Conservation (phyloP, 352 stramenopile genomes). For the Phytophthora pisi region DNA sequence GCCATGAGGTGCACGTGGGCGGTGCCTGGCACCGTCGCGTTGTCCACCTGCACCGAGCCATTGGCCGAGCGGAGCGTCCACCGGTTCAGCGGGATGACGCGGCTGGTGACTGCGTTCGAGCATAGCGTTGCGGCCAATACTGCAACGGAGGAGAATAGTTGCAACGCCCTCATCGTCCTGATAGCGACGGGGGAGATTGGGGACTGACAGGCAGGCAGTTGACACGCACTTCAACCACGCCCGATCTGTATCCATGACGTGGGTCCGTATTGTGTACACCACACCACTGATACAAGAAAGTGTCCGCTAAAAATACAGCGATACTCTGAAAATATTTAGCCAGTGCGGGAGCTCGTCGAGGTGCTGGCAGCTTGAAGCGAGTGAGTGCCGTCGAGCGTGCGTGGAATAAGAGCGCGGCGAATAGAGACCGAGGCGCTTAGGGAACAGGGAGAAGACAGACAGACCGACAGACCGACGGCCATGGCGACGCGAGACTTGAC, state of each 20-base stretch:
- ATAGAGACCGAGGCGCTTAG: not conserved
- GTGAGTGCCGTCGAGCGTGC: not conserved
- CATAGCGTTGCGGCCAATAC: slow-evolving; percentile 6
- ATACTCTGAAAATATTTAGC: not conserved
- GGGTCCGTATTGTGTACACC: not conserved
- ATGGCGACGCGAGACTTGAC: slow-evolving; percentile 87
- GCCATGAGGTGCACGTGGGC: slow-evolving; percentile 75
- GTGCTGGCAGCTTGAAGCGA: slow-evolving; percentile 2
- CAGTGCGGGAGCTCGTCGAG: not conserved
- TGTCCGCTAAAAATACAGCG: slow-evolving; percentile 10
- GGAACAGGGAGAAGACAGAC: not conserved
- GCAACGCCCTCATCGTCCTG: slow-evolving; percentile 1
- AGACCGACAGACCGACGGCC: slow-evolving; percentile 1
- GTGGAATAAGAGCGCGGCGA: slow-evolving; percentile 9
- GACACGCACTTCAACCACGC: slow-evolving; percentile 24
- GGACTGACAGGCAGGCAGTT: slow-evolving; percentile 6
- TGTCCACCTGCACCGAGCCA: slow-evolving; percentile 57
- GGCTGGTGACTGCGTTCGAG: slow-evolving; percentile 3
- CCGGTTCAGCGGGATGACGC: slow-evolving; percentile 39
- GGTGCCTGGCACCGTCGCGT: slow-evolving; percentile 65
- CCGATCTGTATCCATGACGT: not conserved
- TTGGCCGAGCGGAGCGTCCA: slow-evolving; percentile 67
- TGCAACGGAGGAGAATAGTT: not conserved
- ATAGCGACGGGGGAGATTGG: slow-evolving; percentile 2
- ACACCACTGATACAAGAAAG: slow-evolving; percentile 4